A percentile compares a stretch with the other conserved stretches of the same genome.
Conservation (phyloP, 306 rosid species). For the Corylus americana region DNA sequence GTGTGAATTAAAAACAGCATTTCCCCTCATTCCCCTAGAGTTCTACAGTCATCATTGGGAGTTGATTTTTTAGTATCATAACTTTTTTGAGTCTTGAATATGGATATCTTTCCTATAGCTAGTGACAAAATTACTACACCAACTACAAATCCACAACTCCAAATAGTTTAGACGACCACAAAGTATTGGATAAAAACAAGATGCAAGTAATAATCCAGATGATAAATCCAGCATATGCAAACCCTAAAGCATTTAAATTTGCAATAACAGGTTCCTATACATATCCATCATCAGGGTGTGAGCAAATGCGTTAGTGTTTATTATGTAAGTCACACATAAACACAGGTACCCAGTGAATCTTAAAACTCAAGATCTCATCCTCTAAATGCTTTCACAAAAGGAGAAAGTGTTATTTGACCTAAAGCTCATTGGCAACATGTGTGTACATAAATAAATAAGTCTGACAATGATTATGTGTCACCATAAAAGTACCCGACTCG, state of each 20-base stretch:
- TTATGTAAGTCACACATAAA: neutral
- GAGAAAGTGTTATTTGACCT: neutral
- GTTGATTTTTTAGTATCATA: neutral
- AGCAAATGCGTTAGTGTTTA: neutral
- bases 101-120: neutral
- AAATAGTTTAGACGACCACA: neutral
- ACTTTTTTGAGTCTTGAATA: neutral
- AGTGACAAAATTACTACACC: neutral
- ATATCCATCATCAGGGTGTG: neutral
- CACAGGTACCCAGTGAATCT: neutral
- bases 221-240: neutral
- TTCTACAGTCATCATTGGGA: neutral
- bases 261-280: neutral
- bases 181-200: neutral
- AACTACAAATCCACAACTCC: neutral
- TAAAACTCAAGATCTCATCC: neutral
- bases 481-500: neutral
- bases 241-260: neutral
- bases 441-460: neutral
- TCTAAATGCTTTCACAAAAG: neutral
- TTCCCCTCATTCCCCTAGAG: neutral
- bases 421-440: neutral
- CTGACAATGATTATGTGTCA: neutral
- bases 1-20: neutral
- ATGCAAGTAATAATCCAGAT: neutral